Base-by-base conservation (phyloP, 2,329 filamentous ascomycete genomes). In the Trichothecium sympodiale region DNA sequence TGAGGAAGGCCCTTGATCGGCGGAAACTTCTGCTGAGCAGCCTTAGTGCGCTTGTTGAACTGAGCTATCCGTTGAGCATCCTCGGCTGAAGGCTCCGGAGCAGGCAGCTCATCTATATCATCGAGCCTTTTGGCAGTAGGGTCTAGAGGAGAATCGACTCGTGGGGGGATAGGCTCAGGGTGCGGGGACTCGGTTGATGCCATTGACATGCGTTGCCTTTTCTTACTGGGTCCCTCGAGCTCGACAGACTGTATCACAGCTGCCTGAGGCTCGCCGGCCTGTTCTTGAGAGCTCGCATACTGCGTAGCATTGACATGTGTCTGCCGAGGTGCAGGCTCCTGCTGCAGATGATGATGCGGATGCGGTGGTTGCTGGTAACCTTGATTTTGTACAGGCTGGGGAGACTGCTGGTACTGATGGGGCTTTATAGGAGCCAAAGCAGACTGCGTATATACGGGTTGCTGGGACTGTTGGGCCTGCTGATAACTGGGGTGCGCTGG, bases 1-100 rank as follows among this genome's bases (percentile, higher is more conserved):
- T 58, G 49, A 2, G 58, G 55, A 3, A 63, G 50, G 3, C 61
- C 62, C 25, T 54, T 56, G 20, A 64, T 55, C 0, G 56, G 42
- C 9, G 60, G 60, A 9, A 60, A 56, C 17, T 54, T 59, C 5
- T 49, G 49, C 39, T 63, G 60, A 4, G 53, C 54, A 18, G 53
- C 49, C 35, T 59, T 59, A 17, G 43, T 48, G 16, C 60, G 56
- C 38, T 61, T 63, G 8, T 43, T 48, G 29, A 62, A 63, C 18
- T 61, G 54, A 4, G 49, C 42, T n/a, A 65, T 46, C n/a, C 53
- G 36, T 26, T 53, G 49, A 7, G 48, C 48, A 35, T 62, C 59
- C 31, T 60, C 57, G 3, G 48, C 39, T 3, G 52, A 49, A 2
- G 56, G 52, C 8, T 45, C 41, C 3, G 59, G 59, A 3, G 51